Evolutionary conservation across 1,284 basidiomycete species (phyloP).

Genomic region (Mixia osmundae): DNA sequence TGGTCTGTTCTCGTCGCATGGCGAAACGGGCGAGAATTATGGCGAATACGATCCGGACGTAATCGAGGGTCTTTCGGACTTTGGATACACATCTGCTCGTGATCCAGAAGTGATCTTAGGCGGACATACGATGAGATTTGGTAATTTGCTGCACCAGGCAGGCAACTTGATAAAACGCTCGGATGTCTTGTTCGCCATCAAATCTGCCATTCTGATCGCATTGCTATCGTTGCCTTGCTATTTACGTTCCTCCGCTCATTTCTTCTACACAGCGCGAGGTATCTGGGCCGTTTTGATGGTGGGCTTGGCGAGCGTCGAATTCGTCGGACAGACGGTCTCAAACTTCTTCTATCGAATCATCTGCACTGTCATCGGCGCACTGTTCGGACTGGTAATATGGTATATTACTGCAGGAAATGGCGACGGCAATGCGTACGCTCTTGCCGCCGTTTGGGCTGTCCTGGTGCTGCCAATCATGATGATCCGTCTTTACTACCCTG

Average conservation of each 20-base stretch:
- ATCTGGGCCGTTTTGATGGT: slow-evolving; percentile 21
- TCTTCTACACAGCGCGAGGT: slow-evolving; percentile 14
- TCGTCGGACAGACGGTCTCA: slow-evolving; percentile 18
- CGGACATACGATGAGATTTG: not conserved
- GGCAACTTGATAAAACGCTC: not conserved
- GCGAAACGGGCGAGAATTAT: not conserved
- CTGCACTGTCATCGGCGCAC: slow-evolving; percentile 16
- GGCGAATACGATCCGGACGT: not conserved
- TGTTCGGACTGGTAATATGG: slow-evolving; percentile 19
- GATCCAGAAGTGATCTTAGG: not conserved
- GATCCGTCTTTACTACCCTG: slow-evolving; percentile 15
- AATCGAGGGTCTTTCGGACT: not conserved
- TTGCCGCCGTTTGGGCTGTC: slow-evolving; percentile 15
- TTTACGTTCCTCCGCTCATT: slow-evolving; percentile 15
- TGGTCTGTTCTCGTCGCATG: not conserved
- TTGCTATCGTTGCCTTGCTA: slow-evolving; percentile 17
- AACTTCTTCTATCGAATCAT: slow-evolving; percentile 15
- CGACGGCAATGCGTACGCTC: slow-evolving; percentile 10
- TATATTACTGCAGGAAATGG: slow-evolving; percentile 16
- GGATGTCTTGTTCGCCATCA: slow-evolving; percentile 16
- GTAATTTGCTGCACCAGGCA: not conserved
- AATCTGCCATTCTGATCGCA: slow-evolving; percentile 18
- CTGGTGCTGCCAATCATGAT: slow-evolving; percentile 14
- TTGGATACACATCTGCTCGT: not conserved
- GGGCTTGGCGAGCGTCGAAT: slow-evolving; percentile 16